Evolutionary conservation across 805 yeast genomes (phyloP), one percentile per base, ranked within the genome.

Genomic region (Hanseniaspora jakobsenii): DNA sequence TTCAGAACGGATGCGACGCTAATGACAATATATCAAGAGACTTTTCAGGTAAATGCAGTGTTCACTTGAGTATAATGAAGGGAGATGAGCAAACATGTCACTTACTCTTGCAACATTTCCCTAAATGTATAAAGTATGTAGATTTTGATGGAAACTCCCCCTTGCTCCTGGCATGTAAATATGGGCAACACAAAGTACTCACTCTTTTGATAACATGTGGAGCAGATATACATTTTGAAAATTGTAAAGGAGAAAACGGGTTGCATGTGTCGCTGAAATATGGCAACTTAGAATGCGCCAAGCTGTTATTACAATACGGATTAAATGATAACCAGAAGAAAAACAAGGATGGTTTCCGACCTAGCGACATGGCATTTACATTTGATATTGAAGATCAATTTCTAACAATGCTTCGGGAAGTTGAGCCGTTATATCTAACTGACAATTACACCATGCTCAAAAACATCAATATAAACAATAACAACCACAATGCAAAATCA

Each of bases 251-350:
- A 1, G 82, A 85, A 55, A 78, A 94, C 2, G 84, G 95, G 0
- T 63, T 89, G 32, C 97, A 89, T 60, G 66, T 81, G 42, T 94
- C 95, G 0, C 70, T 83, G 51, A 78, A 80, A 45, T 73, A 69
- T 52, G 89, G 87, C 5, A 72, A 74, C 48, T 53, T 72, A 13
- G 71, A 71, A 38, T 76, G 82, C 36, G 60, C 76, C 49, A 67
- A 71, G 42, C 55, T 78, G 27, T 60, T 81, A 35, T 58, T 78
- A 0, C 65, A 63, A 14, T 55, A 55, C 32, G 57, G 55, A 2
- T 72, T 75, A 1, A 71, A 75, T 48, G 69, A 68, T 30, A 60
- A 65, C 18, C 53, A 67, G 18, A 57, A 64, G 18, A 57, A 64
- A 28, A 83, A 83, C 57, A 57, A 61, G 12, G 67, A 67, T n/a